Base-by-base conservation (phyloP, 164 flowering plant genomes). In the Nymphaea colorata region DNA sequence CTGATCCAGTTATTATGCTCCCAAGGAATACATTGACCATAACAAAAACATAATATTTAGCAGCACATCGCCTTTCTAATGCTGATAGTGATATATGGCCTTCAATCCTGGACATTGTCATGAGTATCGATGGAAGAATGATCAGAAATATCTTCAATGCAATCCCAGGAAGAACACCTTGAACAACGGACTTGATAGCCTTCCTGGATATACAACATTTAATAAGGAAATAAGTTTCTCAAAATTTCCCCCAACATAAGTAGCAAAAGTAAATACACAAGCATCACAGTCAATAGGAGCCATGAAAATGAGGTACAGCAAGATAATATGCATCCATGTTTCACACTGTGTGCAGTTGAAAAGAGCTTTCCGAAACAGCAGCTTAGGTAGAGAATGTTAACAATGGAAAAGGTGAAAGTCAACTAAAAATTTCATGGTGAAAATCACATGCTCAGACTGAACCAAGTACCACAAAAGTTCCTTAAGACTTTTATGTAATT, bases 21-120 rank as follows among this genome's bases (percentile, higher is more conserved):
- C 87, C 94, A 55, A 92, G 94, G 71, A 92, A 92, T 16, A 86
- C 88, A 73, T 90, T 92, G 36, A 92, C 80, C 67, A 92, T 80
- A 71, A 77, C 80, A 81, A 92, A 92, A 55, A 87, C 44, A 72
- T 90, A 88, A 76, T 90, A 92, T 82, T 84, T 76, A 42, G 85
- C 70, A 16, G 98, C 98, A 69, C 93, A 77, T 84, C 89, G 83
- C 72, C 96, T 81, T 75, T 92, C 98, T 55, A 92, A 74, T 73
- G 83, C 60, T 67, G 98, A 92, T 70, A 73, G 62, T 43, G 91
- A 78, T 64, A 67, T 78, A 66, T 83, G 82, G 67, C 98, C 98
- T 80, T 92, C 98, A 72, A 92, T 82, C 74, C 90, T 92, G 5
- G 96, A 82, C 98, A 92, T 88, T 43, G 85, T 69, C 98, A 92